Base-by-base conservation (phyloP, 345 rosid genomes). In the Trapa bicornis region DNA sequence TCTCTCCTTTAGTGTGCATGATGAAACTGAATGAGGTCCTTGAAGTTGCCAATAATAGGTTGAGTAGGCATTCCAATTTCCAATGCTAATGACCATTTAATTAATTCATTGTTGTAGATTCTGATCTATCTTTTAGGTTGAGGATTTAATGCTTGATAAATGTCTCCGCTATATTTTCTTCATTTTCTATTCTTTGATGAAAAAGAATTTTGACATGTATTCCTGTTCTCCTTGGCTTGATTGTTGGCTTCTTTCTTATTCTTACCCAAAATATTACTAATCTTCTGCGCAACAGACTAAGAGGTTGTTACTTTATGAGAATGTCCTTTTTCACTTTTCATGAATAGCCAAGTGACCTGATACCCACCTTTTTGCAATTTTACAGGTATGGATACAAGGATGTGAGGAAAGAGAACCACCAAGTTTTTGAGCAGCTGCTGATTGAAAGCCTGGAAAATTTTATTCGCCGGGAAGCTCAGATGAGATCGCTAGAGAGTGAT, bases 371-470 rank as follows among this genome's bases (percentile, higher is more conserved):
- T 41, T 47, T 37, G 61, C 11, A 62, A 67, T 69, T 67, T 64
- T 61, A 66, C 84, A 94, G 99, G 82, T 94, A 94, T 72, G 97
- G 99, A 73, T 94, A 94, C 76, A 91, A 94, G 75, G 99, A 94
- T 76, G 88, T 80, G 32, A 86, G 97, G 13, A 94, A 94, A 79
- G 99, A 94, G 80, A 89, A 86, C 76, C 99, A 94, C 87, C 96
- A 84, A 79, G 74, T 85, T 38, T 94, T 94, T 70, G 97, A 94
- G 80, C 99, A 94, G 84, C 85, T 94, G 53, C 79, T 94, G 75
- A 94, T 94, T 5, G 99, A 94, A 82, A 94, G 99, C 80, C 88
- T 94, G 7, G 99, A 94, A 86, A 94, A 89, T 74, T 89, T 89
- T 74, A 91, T 94, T 74, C 93, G 96, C 12, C 81, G 97, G 67